These are phyloP conservation scores for Sporothrix phasma DNA, from an alignment of 2,329 filamentous ascomycete species.

Conservation along the genomic window DNA sequence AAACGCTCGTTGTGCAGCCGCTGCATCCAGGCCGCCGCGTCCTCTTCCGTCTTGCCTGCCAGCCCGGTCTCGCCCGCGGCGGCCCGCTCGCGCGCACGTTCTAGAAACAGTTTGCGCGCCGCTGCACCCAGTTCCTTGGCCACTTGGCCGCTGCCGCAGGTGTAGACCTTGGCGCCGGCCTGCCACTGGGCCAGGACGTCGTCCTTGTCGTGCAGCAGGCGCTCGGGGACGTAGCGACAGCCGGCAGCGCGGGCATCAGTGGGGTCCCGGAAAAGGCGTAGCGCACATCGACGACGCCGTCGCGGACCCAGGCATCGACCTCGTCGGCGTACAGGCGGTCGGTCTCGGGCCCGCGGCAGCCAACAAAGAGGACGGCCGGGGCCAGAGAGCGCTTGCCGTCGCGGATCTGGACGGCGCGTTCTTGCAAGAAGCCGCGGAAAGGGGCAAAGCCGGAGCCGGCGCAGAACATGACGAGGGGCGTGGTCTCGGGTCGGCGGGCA, in stretches of 20 bases:
- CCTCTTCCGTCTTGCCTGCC: conserved; percentile 25
- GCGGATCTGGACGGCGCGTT: conserved; percentile 42
- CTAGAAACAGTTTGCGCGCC: conserved; percentile 28
- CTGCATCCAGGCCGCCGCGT: conserved; percentile 39
- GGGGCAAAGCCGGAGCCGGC: conserved; percentile 49
- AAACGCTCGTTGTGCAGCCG: conserved; percentile 44
- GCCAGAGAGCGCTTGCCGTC: conserved; percentile 28
- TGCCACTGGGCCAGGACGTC: conserved; percentile 29
- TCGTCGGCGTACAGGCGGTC: conserved; percentile 41
- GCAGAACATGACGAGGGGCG: conserved; percentile 41
- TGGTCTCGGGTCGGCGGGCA: conserved; percentile 35
- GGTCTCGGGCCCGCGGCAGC: conserved; percentile 15
- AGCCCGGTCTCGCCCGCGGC: conserved; percentile 19
- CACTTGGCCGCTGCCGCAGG: conserved; percentile 46
- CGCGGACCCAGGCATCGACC: conserved; percentile 47
- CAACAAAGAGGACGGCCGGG: conserved; percentile 18
- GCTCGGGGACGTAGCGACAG: conserved; percentile 34
- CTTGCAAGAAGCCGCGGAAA: conserved; percentile 52
- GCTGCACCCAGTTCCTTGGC: conserved; percentile 32
- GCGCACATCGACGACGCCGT: conserved; percentile 51
- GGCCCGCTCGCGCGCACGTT: conserved; percentile 24
- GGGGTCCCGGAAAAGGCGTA: conserved; percentile 45
- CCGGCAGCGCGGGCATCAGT: conserved; percentile 33
- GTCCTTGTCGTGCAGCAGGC: conserved; percentile 35
- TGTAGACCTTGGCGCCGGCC: conserved; percentile 42